These are phyloP conservation scores for Crepidotus variabilis DNA, from an alignment of 768 basidiomycete genomes.

Conservation along the genomic window DNA sequence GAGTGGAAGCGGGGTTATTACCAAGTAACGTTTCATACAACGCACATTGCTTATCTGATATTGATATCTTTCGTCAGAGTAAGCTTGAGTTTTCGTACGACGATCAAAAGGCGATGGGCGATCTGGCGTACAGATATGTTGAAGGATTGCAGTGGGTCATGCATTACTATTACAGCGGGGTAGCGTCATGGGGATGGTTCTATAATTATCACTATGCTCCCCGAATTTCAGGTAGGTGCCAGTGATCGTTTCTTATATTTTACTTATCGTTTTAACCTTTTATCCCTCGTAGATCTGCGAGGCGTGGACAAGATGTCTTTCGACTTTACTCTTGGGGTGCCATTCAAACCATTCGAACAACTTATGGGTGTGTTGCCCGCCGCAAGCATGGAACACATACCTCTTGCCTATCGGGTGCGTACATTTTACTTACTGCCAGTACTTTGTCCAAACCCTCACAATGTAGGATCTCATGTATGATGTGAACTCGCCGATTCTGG, in stretches of 20 bases:
- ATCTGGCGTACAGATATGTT: constrained; percentile 76
- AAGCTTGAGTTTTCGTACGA: constrained; percentile 84
- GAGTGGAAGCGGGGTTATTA: constrained; percentile 94
- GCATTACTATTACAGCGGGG: constrained; percentile 97
- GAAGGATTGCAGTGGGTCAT: constrained; percentile 99
- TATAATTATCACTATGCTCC: constrained; percentile 98
- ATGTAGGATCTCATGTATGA: constrained; percentile 85
- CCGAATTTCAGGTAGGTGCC: constrained; percentile 78
- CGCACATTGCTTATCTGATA: neutral
- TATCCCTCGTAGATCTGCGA: constrained; percentile 39
- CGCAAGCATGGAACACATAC: constrained; percentile 87
- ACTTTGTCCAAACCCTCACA: neutral
- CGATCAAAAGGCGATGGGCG: constrained; percentile 60
- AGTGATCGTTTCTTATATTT: constrained; percentile 2
- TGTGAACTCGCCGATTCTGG: constrained; percentile 79
- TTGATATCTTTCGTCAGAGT: constrained; percentile 42
- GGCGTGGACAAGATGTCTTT: constrained; percentile 84
- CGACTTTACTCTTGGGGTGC: constrained; percentile 79
- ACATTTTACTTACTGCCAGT: neutral
- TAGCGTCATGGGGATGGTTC: constrained; percentile 99
- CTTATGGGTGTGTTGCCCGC: constrained; percentile 96
- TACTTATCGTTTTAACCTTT: constrained; percentile 1
- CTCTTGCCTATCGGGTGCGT: constrained; percentile 76
- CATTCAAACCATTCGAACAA: constrained; percentile 93
- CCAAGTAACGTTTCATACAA: constrained; percentile 45